Evolutionary conservation across 495 filamentous ascomycete species (phyloP), one percentile per base, ranked within the genome.

Genomic region (Aspergillus homomorphus): DNA sequence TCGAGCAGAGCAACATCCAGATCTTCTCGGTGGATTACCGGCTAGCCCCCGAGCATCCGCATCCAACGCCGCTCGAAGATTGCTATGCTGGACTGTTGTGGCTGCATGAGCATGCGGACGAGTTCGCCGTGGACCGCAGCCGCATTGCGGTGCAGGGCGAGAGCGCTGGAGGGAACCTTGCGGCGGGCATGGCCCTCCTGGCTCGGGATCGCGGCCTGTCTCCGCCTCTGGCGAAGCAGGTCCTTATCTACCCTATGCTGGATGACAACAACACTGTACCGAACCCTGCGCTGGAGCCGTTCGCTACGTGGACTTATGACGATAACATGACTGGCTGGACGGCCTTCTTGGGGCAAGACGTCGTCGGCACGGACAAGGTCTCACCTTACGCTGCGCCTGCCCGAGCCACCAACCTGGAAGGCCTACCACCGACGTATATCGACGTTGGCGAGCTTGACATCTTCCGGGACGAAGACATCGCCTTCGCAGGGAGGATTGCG

Each of bases 131-230:
- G 30, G 79, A 88, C 57, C 82, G 83, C 0, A 59, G 73, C 8
- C 79, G 83, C 38, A 77, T 89, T 9, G 48, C 62, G 8, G 23
- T 89, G 20, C 75, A 78, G 50, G 85, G 87, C 22, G 79, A 75
- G 0, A 84, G 79, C 0, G 85, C 85, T 3, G 87, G 87, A 4
- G 86, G 79, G 0, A 80, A 69, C 54, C 57, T 80, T 3, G 73
- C 77, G 0, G 73, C 78, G 3, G 74, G 68, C 0, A 61, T 74
- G 3, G 66, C 69, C 2, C 57, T 80, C 23, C 49, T 75, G 28
- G 73, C 73, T 23, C 64, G 79, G 12, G 77, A 80, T 51, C 69
- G 73, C 0, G 56, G 62, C 16, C 23, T 69, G 4, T 76, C 73
- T 22, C 60, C 58, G 19, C 12, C 26, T 8, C 56, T 82, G 9